These are phyloP conservation scores for Phaeosphaeriaceae sp. DNA, from an alignment of 2,329 filamentous ascomycete genomes.

Conservation along the genomic window DNA sequence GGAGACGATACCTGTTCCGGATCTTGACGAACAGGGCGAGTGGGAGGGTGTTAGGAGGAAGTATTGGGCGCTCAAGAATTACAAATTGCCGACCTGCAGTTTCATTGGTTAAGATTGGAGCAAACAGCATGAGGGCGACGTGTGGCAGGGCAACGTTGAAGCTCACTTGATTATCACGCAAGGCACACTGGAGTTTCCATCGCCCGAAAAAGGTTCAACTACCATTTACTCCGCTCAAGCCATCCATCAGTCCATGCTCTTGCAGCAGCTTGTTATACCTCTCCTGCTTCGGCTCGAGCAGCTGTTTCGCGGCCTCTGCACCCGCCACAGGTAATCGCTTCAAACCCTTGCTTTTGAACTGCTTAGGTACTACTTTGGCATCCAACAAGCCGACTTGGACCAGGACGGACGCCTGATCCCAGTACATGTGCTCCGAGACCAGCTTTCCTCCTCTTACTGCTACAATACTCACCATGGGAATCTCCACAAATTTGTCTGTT, in stretches of 20 bases:
- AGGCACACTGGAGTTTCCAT: neutral
- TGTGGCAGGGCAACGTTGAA: conserved; percentile 10
- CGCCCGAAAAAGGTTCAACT: neutral
- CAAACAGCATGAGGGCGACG: neutral
- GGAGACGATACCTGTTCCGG: conserved; percentile 78
- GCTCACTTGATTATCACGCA: neutral
- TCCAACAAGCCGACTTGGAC: conserved; percentile 65
- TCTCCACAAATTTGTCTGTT: conserved; percentile 63
- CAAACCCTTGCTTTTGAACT: conserved; percentile 48
- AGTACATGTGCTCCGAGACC: conserved; percentile 66
- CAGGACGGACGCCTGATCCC: conserved; percentile 67
- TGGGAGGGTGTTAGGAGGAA: conserved; percentile 89
- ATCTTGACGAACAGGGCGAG: conserved; percentile 73
- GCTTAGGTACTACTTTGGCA: conserved; percentile 59
- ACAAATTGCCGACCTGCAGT: conserved; percentile 76
- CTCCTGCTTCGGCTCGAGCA: conserved; percentile 50
- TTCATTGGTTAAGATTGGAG: conserved; percentile 68
- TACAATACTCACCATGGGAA: conserved; percentile 65
- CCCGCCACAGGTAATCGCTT: conserved; percentile 52
- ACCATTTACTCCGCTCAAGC: conserved; percentile 24
- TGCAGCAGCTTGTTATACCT: conserved; percentile 52
- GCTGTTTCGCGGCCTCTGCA: conserved; percentile 51
- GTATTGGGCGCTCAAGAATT: conserved; percentile 88
- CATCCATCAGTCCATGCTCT: conserved; percentile 44
- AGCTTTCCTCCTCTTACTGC: conserved; percentile 61